Percentiles rank a stretch among this genome's conserved stretches.
phyloP scores from a whole-genome alignment of 1,284 basidiomycete species.

The Trichosporon sp. region DNA sequence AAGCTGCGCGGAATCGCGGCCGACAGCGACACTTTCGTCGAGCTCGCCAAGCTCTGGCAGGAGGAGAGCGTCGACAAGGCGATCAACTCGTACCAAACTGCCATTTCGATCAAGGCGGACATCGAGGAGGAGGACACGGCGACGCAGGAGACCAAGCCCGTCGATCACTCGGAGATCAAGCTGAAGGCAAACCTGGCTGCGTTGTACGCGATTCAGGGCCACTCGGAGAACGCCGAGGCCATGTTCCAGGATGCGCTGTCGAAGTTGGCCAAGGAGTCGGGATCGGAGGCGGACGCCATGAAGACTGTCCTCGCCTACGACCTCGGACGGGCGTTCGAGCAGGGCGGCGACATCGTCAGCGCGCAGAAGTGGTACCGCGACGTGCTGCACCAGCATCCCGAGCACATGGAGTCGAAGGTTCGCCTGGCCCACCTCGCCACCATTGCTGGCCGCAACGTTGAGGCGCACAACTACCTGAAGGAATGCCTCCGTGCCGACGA shows the following conservation, averaged over 20 bases:
- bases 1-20: conserved; percentile 65
- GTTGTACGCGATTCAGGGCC: conserved; percentile 71
- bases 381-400: conserved; percentile 79
- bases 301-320: conserved; percentile 85
- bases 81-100: conserved; percentile 71
- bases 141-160: conserved; percentile 30
- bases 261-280: conserved; percentile 57
- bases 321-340: conserved; percentile 83
- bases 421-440: conserved; percentile 79
- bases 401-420: conserved; percentile 92
- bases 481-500: conserved; percentile 64
- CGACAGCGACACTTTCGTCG: conserved; percentile 80
- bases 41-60: conserved; percentile 85
- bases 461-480: conserved; percentile 83
- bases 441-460: conserved; percentile 68
- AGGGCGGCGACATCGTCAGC: conserved; percentile 68
- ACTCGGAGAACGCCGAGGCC: conserved; percentile 58
- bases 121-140: conserved; percentile 24
- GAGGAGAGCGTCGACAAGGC: conserved; percentile 74
- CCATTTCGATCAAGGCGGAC: conserved; percentile 58
- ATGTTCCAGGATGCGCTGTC: conserved; percentile 59
- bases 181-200: conserved; percentile 82
- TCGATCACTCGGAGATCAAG: conserved; percentile 43
- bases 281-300: conserved; percentile 62
- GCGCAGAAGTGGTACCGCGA: conserved; percentile 84